Evolutionary conservation across 139 green algal species (phyloP).

Genomic region (Mesotaenium endlicherianum): DNA sequence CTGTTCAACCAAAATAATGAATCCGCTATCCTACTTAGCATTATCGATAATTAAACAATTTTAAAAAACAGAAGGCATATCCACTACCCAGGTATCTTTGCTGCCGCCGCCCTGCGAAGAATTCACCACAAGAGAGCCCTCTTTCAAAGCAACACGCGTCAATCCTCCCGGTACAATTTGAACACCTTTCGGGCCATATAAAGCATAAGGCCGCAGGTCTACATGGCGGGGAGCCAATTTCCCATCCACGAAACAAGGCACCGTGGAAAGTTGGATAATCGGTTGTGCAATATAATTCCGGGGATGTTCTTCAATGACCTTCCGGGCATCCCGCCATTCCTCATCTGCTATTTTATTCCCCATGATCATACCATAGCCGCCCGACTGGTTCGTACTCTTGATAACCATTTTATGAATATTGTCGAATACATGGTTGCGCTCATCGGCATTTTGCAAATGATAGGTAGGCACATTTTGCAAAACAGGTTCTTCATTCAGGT

Average conservation of each 20-base stretch:
- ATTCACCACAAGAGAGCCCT: neutral
- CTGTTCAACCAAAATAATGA: too few relatives aligned
- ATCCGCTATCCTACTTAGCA: too few relatives aligned
- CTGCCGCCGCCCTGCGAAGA: neutral
- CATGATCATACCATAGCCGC: neutral
- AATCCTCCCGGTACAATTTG: neutral
- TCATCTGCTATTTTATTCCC: too few relatives aligned
- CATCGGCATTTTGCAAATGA: neutral
- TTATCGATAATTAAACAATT: too few relatives aligned
- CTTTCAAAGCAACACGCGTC: neutral
- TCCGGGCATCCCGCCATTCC: neutral
- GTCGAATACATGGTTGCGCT: neutral
- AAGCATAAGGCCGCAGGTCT: neutral
- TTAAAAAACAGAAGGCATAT: too few relatives aligned
- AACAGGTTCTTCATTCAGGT: neutral
- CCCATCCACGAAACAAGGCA: neutral
- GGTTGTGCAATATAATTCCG: neutral
- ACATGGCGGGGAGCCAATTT: neutral
- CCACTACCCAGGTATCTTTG: conserved; percentile 10
- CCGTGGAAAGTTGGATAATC: neutral
- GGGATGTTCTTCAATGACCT: neutral
- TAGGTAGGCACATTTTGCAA: neutral
- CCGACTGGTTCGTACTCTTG: neutral
- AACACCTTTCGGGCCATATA: neutral
- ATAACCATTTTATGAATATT: neutral